Conservation (phyloP, 805 yeast genomes). For the Lachancea fermentati region DNA sequence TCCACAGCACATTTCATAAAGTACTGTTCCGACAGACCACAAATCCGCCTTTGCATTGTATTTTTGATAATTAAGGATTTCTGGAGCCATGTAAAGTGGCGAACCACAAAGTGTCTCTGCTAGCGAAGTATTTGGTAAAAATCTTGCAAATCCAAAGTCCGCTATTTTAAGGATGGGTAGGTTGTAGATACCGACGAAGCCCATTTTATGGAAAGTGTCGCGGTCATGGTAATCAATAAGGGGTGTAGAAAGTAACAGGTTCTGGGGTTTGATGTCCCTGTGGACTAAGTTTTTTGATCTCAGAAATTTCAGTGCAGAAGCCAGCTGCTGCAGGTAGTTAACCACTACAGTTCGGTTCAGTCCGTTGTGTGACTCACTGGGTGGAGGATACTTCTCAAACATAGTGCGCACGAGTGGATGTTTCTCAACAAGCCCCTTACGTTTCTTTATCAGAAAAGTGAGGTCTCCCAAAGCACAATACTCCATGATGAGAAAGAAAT, state of each 20-base stretch:
- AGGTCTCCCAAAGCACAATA: slow-evolving; percentile 94
- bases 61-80: slow-evolving; percentile 86
- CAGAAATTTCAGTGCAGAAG: slow-evolving; percentile 77
- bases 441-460: slow-evolving; percentile 74
- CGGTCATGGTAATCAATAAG: slow-evolving; percentile 44
- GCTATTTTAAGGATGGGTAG: slow-evolving; percentile 90
- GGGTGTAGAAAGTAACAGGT: slow-evolving; percentile 71
- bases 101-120: slow-evolving; percentile 98
- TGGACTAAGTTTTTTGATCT: slow-evolving; percentile 84
- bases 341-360: slow-evolving; percentile 71
- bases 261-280: slow-evolving; percentile 89
- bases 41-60: slow-evolving; percentile 96
- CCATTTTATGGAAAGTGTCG: slow-evolving; percentile 48
- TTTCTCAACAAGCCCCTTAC: slow-evolving; percentile 61
- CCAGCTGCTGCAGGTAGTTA: slow-evolving; percentile 81
- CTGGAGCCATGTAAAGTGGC: slow-evolving; percentile 98
- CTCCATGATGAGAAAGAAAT: slow-evolving; percentile 91
- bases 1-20: slow-evolving; percentile 95
- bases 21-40: slow-evolving; percentile 97
- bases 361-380: slow-evolving; percentile 65
- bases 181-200: slow-evolving; percentile 78
- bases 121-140: slow-evolving; percentile 85
- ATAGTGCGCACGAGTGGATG: slow-evolving; percentile 77
- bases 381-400: slow-evolving; percentile 78
- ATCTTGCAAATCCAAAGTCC: slow-evolving; percentile 96